These are phyloP conservation scores for Sedum album DNA, from an alignment of 164 flowering plant species.

Conservation along the genomic window DNA sequence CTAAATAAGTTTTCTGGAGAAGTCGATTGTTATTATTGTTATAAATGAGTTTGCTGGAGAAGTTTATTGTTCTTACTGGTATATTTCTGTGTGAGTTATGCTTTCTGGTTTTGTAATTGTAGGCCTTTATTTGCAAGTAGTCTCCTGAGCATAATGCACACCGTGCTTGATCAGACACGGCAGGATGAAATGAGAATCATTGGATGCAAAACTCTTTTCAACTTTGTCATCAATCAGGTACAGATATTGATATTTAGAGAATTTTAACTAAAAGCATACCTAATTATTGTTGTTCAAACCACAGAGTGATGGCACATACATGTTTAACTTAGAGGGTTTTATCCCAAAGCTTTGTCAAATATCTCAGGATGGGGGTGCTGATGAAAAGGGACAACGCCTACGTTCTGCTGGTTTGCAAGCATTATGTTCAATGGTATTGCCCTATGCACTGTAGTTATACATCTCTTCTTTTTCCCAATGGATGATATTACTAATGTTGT, in stretches of 20 bases:
- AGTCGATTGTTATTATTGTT: neutral
- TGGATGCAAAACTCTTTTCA: slow-evolving; percentile 79
- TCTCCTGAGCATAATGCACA: slow-evolving; percentile 56
- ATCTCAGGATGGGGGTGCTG: slow-evolving; percentile 74
- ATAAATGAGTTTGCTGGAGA: neutral
- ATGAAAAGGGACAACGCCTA: slow-evolving; percentile 40
- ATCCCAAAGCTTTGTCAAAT: slow-evolving; percentile 81
- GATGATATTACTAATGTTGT: no score
- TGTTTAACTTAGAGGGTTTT: slow-evolving; percentile 80
- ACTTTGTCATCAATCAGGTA: slow-evolving; percentile 86
- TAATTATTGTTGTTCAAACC: slow-evolving; percentile 16
- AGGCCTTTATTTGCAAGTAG: slow-evolving; percentile 93
- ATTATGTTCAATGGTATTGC: slow-evolving; percentile 82
- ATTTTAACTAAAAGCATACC: neutral
- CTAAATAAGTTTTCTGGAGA: neutral
- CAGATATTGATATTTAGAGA: neutral
- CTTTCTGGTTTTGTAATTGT: slow-evolving; percentile 7
- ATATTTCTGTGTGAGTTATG: neutral
- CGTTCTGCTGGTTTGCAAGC: slow-evolving; percentile 75
- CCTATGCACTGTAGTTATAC: neutral
- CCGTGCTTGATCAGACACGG: slow-evolving; percentile 69
- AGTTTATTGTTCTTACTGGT: neutral
- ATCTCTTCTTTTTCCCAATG: neutral
- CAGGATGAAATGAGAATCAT: slow-evolving; percentile 67
- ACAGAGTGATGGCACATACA: slow-evolving; percentile 79